These are phyloP conservation scores for Bacterosira constricta DNA, from an alignment of 108 stramenopile species.

Conservation along the genomic window DNA sequence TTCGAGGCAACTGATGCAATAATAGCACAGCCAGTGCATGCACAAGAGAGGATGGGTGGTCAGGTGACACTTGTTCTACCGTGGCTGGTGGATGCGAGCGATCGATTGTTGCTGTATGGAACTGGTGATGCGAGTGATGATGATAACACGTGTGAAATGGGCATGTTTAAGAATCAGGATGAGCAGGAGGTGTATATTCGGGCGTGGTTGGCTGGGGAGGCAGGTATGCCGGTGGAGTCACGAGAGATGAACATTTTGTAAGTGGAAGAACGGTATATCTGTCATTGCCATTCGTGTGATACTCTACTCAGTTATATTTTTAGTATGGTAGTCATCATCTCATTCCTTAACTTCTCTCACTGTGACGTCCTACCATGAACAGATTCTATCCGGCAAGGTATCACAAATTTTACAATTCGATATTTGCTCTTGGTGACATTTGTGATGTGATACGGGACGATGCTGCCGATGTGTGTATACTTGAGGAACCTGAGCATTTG, in stretches of 20 bases:
- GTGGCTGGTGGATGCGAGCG: conserved; percentile 1
- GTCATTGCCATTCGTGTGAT: conserved; percentile 8
- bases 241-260: conserved; percentile 44
- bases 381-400: conserved; percentile 63
- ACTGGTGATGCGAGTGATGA: too few species aligned
- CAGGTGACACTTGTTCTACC: conserved; percentile 1
- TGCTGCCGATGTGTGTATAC: conserved; percentile 64
- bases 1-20: background rate
- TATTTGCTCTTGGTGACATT: conserved; percentile 83
- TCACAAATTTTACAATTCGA: conserved; percentile 53
- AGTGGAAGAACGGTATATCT: conserved; percentile 30
- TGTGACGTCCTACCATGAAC: background rate
- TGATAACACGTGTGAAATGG: too few species aligned
- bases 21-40: too few species aligned
- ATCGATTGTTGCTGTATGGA: background rate
- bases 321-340: conserved; percentile 2
- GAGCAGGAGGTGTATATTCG: conserved; percentile 77
- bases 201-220: conserved; percentile 65
- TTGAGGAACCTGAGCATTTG: conserved; percentile 93
- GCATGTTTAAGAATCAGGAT: conserved; percentile 35
- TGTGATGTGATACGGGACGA: conserved; percentile 33
- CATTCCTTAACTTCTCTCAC: background rate
- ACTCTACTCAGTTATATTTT: too few species aligned
- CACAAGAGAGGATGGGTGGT: too few species aligned
- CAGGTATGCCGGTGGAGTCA: conserved; percentile 63